phyloP scores from a whole-genome alignment of 495 filamentous ascomycete genomes.

The Penicillium cinerascens region DNA sequence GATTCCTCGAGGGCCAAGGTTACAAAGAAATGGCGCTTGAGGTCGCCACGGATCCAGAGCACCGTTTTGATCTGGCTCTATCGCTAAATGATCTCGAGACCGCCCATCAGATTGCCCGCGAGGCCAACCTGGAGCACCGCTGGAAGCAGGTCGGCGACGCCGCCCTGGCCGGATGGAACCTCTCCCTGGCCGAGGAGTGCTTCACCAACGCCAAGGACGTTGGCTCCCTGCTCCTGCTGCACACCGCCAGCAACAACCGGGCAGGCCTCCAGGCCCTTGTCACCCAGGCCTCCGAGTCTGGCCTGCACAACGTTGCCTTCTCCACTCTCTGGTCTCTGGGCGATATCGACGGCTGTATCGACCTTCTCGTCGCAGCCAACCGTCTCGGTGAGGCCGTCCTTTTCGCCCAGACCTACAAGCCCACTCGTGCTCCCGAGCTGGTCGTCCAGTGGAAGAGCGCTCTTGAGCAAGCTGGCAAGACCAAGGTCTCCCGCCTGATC shows the following conservation, averaged over 20 bases:
- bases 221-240: conserved; percentile 81
- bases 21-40: conserved; percentile 94
- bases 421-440: conserved; percentile 64
- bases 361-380: conserved; percentile 72
- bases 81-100: conserved; percentile 77
- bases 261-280: conserved; percentile 70
- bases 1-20: conserved; percentile 96
- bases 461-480: conserved; percentile 75
- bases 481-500: conserved; percentile 74
- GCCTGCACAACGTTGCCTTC: conserved; percentile 88
- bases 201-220: conserved; percentile 86
- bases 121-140: conserved; percentile 87
- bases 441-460: conserved; percentile 75
- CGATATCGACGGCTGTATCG: conserved; percentile 77
- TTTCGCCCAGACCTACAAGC: conserved; percentile 92
- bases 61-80: conserved; percentile 92
- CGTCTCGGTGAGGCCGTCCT: conserved; percentile 81
- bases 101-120: conserved; percentile 76
- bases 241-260: conserved; percentile 74
- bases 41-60: conserved; percentile 93
- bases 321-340: conserved; percentile 83
- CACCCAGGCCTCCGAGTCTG: conserved; percentile 66
- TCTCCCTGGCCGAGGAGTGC: conserved; percentile 85
- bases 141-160: conserved; percentile 97
- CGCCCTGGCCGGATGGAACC: conserved; percentile 81